A percentile compares a stretch with the other conserved stretches of the same genome.
Conservation (phyloP, 306 rosid species). For the Pachyrhizus erosus region DNA sequence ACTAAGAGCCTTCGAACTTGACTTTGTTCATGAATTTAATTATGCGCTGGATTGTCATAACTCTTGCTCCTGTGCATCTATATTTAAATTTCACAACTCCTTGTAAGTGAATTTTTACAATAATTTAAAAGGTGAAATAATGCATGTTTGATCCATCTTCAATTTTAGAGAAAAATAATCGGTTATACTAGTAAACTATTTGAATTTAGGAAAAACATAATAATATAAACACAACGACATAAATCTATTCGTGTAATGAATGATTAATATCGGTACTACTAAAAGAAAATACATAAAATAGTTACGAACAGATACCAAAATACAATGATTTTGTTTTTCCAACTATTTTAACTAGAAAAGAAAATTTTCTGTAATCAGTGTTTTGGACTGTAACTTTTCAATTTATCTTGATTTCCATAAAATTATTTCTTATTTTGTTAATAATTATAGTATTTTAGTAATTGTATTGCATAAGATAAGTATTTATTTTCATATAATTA, state of each 20-base stretch:
- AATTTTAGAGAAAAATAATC: not conserved
- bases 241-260: not conserved
- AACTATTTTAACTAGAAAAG: too few relatives aligned
- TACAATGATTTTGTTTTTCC: too few relatives aligned
- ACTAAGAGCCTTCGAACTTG: too few relatives aligned
- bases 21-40: not conserved
- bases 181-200: too few relatives aligned
- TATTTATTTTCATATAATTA: too few relatives aligned
- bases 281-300: not conserved
- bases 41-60: not conserved
- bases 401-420: too few relatives aligned
- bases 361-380: too few relatives aligned
- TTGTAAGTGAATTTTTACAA: not conserved
- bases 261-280: not conserved
- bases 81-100: not conserved
- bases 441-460: too few relatives aligned
- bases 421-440: too few relatives aligned
- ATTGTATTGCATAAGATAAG: too few relatives aligned
- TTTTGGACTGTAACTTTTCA: too few relatives aligned
- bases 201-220: not conserved
- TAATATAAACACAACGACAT: not conserved
- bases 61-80: not conserved
- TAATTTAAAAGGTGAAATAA: not conserved
- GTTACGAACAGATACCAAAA: not conserved
- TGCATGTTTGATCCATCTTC: not conserved